A percentile compares a stretch with the other conserved stretches of the same genome.
phyloP scores from a whole-genome alignment of 2,329 filamentous ascomycete genomes.

The Seiridium unicorne region DNA sequence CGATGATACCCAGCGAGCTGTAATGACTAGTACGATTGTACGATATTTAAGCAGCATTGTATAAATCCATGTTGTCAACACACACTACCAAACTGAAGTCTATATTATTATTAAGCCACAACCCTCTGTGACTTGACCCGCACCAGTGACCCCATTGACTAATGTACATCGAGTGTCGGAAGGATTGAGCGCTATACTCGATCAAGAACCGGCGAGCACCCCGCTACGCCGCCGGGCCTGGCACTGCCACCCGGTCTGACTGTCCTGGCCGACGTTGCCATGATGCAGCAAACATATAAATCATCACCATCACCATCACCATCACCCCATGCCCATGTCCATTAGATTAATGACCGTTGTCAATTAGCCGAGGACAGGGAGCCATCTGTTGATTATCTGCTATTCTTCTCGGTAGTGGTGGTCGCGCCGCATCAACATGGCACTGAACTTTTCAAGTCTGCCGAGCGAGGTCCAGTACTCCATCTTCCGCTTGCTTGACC shows the following conservation, averaged over 20 bases:
- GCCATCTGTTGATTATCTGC: too few relatives aligned
- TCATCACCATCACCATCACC: neutral
- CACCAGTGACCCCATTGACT: too few relatives aligned
- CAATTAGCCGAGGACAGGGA: too few relatives aligned
- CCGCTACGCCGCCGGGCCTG: neutral
- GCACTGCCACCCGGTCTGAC: neutral
- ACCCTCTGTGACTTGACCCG: too few relatives aligned
- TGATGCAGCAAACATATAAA: neutral
- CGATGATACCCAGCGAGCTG: neutral
- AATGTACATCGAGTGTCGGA: neutral
- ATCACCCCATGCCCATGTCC: neutral
- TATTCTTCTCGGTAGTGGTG: too few relatives aligned
- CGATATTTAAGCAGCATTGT: neutral
- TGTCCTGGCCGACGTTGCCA: neutral
- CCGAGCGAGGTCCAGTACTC: conserved; percentile 11
- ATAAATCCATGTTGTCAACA: neutral
- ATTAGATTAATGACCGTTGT: too few relatives aligned
- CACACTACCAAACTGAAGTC: too few relatives aligned
- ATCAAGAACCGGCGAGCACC: neutral
- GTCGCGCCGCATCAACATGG: neutral
- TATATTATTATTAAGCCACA: too few relatives aligned
- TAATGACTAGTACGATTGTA: neutral
- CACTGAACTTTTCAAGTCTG: neutral
- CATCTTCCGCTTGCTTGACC: conserved; percentile 13
- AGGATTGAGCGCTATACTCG: neutral